phyloP scores from a whole-genome alignment of 257 asterid species.

The Oldenlandia corymbosa region DNA sequence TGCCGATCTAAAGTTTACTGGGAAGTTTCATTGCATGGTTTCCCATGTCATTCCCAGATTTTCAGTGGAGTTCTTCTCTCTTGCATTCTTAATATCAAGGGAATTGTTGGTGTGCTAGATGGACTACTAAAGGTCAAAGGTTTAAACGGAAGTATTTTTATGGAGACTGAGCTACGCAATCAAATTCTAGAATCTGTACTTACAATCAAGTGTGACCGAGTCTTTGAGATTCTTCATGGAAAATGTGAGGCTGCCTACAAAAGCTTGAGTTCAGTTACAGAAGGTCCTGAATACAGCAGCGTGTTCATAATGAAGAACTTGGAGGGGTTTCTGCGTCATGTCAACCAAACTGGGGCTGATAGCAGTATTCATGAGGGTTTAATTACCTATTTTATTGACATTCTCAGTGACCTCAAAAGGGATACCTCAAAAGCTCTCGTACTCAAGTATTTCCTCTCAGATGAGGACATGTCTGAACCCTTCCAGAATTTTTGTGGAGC shows the following conservation, averaged over 20 bases:
- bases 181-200: conserved; percentile 68
- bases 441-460: conserved; percentile 54
- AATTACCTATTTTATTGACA: conserved; percentile 58
- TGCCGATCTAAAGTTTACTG: conserved; percentile 57
- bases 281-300: conserved; percentile 61
- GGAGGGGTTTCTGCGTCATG: conserved; percentile 60
- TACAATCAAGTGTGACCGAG: conserved; percentile 69
- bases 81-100: conserved; percentile 62
- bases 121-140: conserved; percentile 54
- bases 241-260: conserved; percentile 59
- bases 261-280: conserved; percentile 49
- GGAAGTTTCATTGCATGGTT: conserved; percentile 77
- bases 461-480: conserved; percentile 48
- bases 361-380: conserved; percentile 57
- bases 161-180: conserved; percentile 44
- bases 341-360: conserved; percentile 39
- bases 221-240: conserved; percentile 57
- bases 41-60: conserved; percentile 57
- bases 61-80: conserved; percentile 64
- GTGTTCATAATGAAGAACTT: conserved; percentile 65
- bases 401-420: conserved; percentile 50
- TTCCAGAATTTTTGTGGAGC: conserved; percentile 47
- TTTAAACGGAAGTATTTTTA: conserved; percentile 37
- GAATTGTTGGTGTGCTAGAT: conserved; percentile 48
- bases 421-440: conserved; percentile 43